Evolutionary conservation across 2,329 filamentous ascomycete species (phyloP).

Genomic region (Microsporum audouinii): DNA sequence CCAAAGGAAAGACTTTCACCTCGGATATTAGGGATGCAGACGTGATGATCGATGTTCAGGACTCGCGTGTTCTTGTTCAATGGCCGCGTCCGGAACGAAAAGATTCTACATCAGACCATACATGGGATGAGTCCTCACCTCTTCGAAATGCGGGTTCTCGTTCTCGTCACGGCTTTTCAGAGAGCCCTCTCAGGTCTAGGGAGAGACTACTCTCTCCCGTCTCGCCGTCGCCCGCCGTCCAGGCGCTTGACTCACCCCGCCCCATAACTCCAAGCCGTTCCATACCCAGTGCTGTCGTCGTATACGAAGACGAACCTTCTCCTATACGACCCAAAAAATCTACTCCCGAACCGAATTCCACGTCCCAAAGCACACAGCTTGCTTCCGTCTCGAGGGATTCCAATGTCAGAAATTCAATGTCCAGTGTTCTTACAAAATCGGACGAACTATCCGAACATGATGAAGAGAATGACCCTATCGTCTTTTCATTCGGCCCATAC

Average conservation of each 20-base stretch:
- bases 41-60: conserved; percentile 92
- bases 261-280: conserved; percentile 36
- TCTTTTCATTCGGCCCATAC: conserved; percentile 86
- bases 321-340: conserved; percentile 38
- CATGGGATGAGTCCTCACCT: conserved; percentile 50
- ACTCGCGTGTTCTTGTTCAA: conserved; percentile 74
- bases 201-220: conserved; percentile 60
- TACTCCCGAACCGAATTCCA: conserved; percentile 16
- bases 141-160: conserved; percentile 34
- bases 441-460: conserved; percentile 67
- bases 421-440: conserved; percentile 27
- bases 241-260: conserved; percentile 33
- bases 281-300: conserved; percentile 38
- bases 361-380: conserved; percentile 26
- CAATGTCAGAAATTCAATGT: conserved; percentile 24
- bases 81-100: conserved; percentile 60
- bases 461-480: conserved; percentile 87
- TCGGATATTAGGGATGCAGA: conserved; percentile 79
- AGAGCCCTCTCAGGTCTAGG: conserved; percentile 45
- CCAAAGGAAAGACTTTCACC: conserved; percentile 78
- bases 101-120: conserved; percentile 48
- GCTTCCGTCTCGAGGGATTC: conserved; percentile 23
- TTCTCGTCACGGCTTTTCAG: conserved; percentile 19
- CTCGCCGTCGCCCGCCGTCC: conserved; percentile 54
- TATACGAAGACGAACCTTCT: conserved; percentile 61